Evolutionary conservation across 2,329 filamentous ascomycete genomes (phyloP).

Genomic region (Pestalotiopsis sp.): DNA sequence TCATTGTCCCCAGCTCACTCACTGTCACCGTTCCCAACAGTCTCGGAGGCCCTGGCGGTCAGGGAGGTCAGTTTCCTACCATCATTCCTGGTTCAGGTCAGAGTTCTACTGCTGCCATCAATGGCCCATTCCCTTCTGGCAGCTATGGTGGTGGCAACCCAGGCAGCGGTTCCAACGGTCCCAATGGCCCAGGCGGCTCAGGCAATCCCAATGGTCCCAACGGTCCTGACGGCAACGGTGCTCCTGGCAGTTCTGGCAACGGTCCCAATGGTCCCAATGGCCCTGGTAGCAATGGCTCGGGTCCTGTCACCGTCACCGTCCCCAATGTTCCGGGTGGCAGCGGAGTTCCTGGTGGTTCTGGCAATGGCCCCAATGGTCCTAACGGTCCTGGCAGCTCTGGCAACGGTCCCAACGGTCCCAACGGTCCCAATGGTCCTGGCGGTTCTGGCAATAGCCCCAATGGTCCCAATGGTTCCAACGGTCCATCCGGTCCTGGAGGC

Average conservation of each 20-base stretch:
- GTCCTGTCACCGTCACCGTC: not conserved
- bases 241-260: not conserved
- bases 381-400: not conserved
- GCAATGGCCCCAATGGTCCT: not conserved
- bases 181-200: slow-evolving; percentile 9
- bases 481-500: not conserved
- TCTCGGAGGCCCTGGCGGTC: slow-evolving; percentile 4
- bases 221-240: slow-evolving; percentile 3
- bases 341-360: not conserved
- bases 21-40: slow-evolving; percentile 3
- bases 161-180: slow-evolving; percentile 3
- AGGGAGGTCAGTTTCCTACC: not conserved
- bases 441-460: slow-evolving; percentile 2
- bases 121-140: slow-evolving; percentile 5
- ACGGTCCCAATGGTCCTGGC: not conserved
- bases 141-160: slow-evolving; percentile 10
- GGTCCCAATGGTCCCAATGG: slow-evolving; percentile 4
- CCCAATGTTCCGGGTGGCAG: not conserved
- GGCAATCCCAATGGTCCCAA: not conserved
- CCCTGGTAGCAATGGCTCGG: not conserved
- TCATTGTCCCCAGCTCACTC: not conserved
- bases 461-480: not conserved
- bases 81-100: not conserved
- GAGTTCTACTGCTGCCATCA: not conserved
- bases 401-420: too few relatives aligned